A percentile compares a stretch with the other conserved stretches of the same genome.
Conservation (phyloP, 768 basidiomycete genomes). For the Tylopilus sp. region DNA sequence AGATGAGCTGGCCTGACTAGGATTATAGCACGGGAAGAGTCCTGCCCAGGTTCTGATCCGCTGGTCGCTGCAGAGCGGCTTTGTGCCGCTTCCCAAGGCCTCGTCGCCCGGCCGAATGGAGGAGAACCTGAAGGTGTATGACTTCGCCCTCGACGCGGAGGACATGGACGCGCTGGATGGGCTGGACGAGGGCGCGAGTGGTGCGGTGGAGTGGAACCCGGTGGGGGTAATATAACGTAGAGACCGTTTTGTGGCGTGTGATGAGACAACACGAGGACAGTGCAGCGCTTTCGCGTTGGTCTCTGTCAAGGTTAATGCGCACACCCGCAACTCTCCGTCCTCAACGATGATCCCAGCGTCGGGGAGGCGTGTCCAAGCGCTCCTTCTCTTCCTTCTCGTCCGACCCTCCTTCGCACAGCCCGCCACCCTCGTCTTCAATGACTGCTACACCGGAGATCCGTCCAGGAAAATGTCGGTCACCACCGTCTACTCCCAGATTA, state of each 20-base stretch:
- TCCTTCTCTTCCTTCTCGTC: constrained; percentile 21
- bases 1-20: background rate
- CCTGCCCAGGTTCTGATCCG: constrained; percentile 47
- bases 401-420: constrained; percentile 47
- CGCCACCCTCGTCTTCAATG: constrained; percentile 57
- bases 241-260: background rate
- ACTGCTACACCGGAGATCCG: constrained; percentile 60
- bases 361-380: background rate
- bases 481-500: constrained; percentile 70
- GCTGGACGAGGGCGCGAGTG: constrained; percentile 65
- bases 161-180: constrained; percentile 65
- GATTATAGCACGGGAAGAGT: constrained; percentile 24
- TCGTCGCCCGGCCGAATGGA: constrained; percentile 60
- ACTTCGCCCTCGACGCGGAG: constrained; percentile 61
- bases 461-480: constrained; percentile 62
- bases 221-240: constrained; percentile 38
- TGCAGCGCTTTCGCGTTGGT: background rate
- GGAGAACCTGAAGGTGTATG: constrained; percentile 70
- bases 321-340: constrained; percentile 6
- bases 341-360: constrained; percentile 22
- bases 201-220: constrained; percentile 82
- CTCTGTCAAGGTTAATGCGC: constrained; percentile 24
- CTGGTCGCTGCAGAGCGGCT: constrained; percentile 50
- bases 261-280: no score
- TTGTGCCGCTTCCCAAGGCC: constrained; percentile 77